Evolutionary conservation across 371 early-diverging fungal species (phyloP).

Genomic region (Mucor velutinosus): DNA sequence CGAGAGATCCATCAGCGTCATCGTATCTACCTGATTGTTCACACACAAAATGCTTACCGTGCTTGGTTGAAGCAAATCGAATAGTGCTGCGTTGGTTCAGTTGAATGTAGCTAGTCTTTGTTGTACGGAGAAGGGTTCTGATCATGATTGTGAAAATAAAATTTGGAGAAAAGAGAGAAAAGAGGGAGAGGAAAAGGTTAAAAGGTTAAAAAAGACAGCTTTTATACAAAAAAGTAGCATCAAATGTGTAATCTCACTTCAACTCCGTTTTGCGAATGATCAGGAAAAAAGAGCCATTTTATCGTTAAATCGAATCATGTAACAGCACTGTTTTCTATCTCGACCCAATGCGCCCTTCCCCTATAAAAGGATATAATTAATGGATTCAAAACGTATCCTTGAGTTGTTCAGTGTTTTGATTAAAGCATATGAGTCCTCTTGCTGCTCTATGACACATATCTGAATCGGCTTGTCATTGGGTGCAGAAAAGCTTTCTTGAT

Average conservation of each 20-base stretch:
- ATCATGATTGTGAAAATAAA: constrained; percentile 2
- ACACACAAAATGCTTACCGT: constrained; percentile 1
- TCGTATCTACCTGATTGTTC: neutral
- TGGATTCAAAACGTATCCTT: neutral
- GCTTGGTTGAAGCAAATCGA: constrained; percentile 12
- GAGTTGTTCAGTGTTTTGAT: neutral
- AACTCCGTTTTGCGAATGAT: neutral
- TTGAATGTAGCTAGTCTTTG: constrained; percentile 4
- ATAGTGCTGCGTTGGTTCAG: constrained; percentile 5
- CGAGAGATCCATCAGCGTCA: neutral
- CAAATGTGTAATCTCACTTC: neutral
- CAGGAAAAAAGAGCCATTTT: neutral
- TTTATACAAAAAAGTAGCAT: neutral
- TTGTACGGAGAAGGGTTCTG: constrained; percentile 18
- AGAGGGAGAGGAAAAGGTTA: neutral
- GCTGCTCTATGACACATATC: neutral
- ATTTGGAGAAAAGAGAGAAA: neutral
- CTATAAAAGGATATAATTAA: neutral
- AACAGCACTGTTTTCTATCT: neutral
- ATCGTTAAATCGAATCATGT: too few species aligned
- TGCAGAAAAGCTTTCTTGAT: neutral
- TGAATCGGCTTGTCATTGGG: neutral
- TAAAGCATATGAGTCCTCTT: neutral
- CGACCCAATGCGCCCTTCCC: neutral
- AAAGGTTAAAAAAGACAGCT: neutral